A percentile compares a stretch with the other conserved stretches of the same genome.
phyloP scores from a whole-genome alignment of 139 green algal species.

The Trebouxia sp. region DNA sequence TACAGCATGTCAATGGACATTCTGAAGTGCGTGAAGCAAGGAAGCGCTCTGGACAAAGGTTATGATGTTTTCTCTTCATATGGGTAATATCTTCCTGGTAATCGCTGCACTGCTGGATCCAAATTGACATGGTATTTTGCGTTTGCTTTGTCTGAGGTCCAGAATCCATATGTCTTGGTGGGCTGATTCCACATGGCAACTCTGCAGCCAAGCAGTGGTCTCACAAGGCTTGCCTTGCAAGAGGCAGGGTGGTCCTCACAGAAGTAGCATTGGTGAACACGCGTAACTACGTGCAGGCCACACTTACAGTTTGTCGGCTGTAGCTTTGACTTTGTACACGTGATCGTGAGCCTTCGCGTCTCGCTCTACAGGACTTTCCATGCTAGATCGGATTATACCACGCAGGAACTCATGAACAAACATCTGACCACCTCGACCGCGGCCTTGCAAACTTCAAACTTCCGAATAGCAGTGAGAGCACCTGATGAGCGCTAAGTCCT shows the following conservation, averaged over 20 bases:
- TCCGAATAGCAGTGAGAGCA: too few species aligned
- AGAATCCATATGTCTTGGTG: slow-evolving; percentile 39
- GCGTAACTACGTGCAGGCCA: background rate
- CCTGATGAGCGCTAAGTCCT: too few species aligned
- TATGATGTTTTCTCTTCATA: slow-evolving; percentile 2
- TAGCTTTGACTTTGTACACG: slow-evolving; percentile 15
- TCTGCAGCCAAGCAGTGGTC: slow-evolving; percentile 3
- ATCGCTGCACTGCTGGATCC: slow-evolving; percentile 13
- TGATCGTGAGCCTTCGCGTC: slow-evolving; percentile 17
- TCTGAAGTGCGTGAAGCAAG: too few species aligned
- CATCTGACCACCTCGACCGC: too few species aligned
- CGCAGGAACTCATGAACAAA: slow-evolving; percentile 37
- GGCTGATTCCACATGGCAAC: slow-evolving; percentile 34
- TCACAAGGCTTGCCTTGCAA: background rate
- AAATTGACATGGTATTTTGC: slow-evolving; percentile 35
- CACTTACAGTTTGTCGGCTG: slow-evolving; percentile 22
- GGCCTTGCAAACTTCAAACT: too few species aligned
- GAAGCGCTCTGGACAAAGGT: too few species aligned
- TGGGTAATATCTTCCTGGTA: background rate
- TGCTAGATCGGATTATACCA: slow-evolving; percentile 28
- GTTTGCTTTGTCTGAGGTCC: slow-evolving; percentile 29
- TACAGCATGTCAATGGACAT: too few species aligned
- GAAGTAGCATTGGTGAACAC: background rate
- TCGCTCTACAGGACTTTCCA: slow-evolving; percentile 35
- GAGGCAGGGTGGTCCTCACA: background rate